Evolutionary conservation across 1,284 basidiomycete genomes (phyloP), one percentile per base, ranked within the genome.

Genomic region (Volvariella volvacea): DNA sequence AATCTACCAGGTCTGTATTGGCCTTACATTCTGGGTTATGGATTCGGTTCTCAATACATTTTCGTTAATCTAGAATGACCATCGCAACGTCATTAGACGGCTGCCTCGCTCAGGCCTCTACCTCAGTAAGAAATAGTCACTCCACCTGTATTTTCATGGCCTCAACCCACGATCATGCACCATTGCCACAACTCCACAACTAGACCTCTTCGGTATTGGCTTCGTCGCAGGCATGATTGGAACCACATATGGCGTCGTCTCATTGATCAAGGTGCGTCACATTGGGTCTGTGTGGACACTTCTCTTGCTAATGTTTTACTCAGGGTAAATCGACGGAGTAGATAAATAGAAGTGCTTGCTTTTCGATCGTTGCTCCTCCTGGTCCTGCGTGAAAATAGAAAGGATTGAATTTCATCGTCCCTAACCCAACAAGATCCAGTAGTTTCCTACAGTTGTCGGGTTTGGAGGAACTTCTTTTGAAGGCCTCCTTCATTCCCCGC

Each of bases 211-310:
- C 65, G 72, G 71, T 52, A 65, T 64, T 45, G 53, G 74, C 20
- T 83, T 78, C 58, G 59, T 69, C 10, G 64, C 69, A 19, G 80
- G 79, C 45, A 73, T 82, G 66, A 41, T 62, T 25, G 73, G 71
- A 43, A 74, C 76, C 17, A 61, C 61, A 9, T 77, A 65, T 46
- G 78, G 78, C 19, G 60, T 70, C 4, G 22, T 36, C 12, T 46
- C 45, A 16, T 44, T 49, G 45, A 21, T 49, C n/a, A 49, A 49
- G 48, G 48, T 44, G 28, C 20, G 36, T 39, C 19, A 36, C 34
- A 36, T 36, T 36, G 6, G 34, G 8, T 6, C 34, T n/a, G n/a
- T 7, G 14, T 8, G 4, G 34, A 7, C 19, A n/a, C 34, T 15
- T 15, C 8, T 16, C 34, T 6, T 7, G n/a, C 8, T 20, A 15